Base-by-base conservation (phyloP, 148 eudicot species). In the Diospyros lotus region DNA sequence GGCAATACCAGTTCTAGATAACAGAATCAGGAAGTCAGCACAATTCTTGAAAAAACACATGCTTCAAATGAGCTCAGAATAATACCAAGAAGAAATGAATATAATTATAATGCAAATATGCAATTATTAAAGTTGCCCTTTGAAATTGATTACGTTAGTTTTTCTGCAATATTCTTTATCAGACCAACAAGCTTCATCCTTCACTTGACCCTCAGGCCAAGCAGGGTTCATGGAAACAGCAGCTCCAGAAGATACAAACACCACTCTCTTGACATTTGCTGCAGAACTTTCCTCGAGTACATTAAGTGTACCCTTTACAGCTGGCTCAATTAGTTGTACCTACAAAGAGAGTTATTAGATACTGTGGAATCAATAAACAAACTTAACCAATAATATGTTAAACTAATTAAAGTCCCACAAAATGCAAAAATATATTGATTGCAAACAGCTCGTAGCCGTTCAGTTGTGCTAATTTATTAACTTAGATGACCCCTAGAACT, bases 1-100 rank as follows among this genome's bases (percentile, higher is more conserved):
- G 81, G 80, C 83, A 89, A 79, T 94, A 94, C 98, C 94, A 90
- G 69, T 94, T 87, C 97, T 91, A 51, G 85, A 54, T 82, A 53
- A 69, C 28, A 77, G 48, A 68, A 80, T 9, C n/a, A 58, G 1
- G 40, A 63, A 61, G 18, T 51, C 48, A 77, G 42, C 54, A 15
- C 13, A 17, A 42, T 9, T 9, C 28, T 48, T 9, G 55, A 54
- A 46, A 72, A 38, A 2, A 56, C 4, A 11, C 17, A 11, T 51
- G 40, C 68, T 6, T 14, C 17, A 11, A 39, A 39, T 51, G 39
- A 53, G 7, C 39, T n/a, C 5, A 48, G 44, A 38, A 28, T 68
- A 50, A 68, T 40, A 53, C 43, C 44, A 68, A 50, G 44, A 69
- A 12, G 45, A 69, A 40, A 52, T 52, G 44, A 10, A 43, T 3